Percentiles rank a stretch among this genome's conserved stretches.
These are phyloP conservation scores for Zygosaccharomyces sapae DNA, from an alignment of 1,139 yeast species.

Conservation along the genomic window DNA sequence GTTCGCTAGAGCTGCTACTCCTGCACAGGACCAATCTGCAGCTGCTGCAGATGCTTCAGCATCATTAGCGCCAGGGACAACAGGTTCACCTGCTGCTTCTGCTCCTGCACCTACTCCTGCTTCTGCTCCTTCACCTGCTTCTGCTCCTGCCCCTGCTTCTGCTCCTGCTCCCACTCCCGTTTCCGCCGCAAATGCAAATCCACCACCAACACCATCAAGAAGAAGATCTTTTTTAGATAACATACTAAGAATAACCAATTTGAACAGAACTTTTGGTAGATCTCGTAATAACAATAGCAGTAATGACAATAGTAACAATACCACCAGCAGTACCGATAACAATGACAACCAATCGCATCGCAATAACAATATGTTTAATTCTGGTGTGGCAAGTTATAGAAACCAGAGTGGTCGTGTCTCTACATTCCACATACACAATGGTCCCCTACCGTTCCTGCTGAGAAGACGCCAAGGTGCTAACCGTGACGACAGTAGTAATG, in stretches of 20 bases:
- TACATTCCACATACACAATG: constrained; percentile 16
- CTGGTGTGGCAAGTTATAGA: constrained; percentile 31
- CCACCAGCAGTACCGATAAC: constrained; percentile 3
- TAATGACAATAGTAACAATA: neutral
- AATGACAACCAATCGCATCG: constrained; percentile 1
- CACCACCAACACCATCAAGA: constrained; percentile 8
- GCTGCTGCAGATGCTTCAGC: neutral
- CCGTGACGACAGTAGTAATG: neutral
- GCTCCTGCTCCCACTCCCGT: neutral
- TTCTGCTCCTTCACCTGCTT: constrained; percentile 1
- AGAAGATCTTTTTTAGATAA: constrained; percentile 15
- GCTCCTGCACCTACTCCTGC: constrained; percentile 9
- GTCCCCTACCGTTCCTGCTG: constrained; percentile 7
- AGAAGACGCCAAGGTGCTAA: constrained; percentile 5
- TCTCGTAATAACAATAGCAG: constrained; percentile 8
- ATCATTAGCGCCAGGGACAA: neutral
- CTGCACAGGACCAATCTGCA: constrained; percentile 3
- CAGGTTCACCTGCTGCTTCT: constrained; percentile 8
- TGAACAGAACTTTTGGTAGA: constrained; percentile 9
- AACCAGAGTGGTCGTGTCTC: constrained; percentile 23
- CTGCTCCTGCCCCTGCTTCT: constrained; percentile 5
- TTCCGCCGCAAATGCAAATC: constrained; percentile 10
- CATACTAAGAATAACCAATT: constrained; percentile 13
- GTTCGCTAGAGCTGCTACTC: constrained; percentile 2
- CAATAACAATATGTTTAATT: constrained; percentile 17